Percentiles rank a stretch among this genome's conserved stretches.
Evolutionary conservation across 495 filamentous ascomycete species (phyloP).

Genomic region (Parathielavia appendiculata): DNA sequence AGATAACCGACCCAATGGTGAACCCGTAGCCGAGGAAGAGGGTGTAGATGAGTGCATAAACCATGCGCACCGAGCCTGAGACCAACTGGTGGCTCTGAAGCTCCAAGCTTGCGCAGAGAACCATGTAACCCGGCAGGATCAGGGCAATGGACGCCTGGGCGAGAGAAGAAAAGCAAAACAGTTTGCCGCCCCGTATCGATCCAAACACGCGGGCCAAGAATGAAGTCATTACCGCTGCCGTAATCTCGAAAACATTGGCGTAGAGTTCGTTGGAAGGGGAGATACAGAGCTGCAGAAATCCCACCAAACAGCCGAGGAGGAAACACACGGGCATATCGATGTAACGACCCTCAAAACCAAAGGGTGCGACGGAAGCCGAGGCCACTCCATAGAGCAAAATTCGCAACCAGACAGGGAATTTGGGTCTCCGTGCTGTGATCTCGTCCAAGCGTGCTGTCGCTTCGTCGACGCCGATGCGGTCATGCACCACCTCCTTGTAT

Average conservation of each 20-base stretch:
- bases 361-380: slow-evolving; percentile 73
- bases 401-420: slow-evolving; percentile 64
- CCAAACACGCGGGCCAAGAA: slow-evolving; percentile 86
- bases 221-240: slow-evolving; percentile 79
- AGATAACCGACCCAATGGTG: slow-evolving; percentile 86
- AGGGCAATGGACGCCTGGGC: slow-evolving; percentile 88
- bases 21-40: slow-evolving; percentile 96
- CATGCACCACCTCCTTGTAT: slow-evolving; percentile 92
- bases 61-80: slow-evolving; percentile 88
- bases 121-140: slow-evolving; percentile 73
- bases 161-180: slow-evolving; percentile 91
- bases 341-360: slow-evolving; percentile 80
- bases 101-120: slow-evolving; percentile 74
- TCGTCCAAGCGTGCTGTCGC: slow-evolving; percentile 66
- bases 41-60: slow-evolving; percentile 93
- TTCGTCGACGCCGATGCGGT: slow-evolving; percentile 78
- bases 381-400: slow-evolving; percentile 82
- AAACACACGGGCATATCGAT: slow-evolving; percentile 89
- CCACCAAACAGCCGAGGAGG: slow-evolving; percentile 76
- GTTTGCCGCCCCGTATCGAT: slow-evolving; percentile 60
- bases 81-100: slow-evolving; percentile 82
- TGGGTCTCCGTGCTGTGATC: slow-evolving; percentile 56
- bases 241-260: slow-evolving; percentile 88
- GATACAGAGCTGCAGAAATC: slow-evolving; percentile 73
- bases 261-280: slow-evolving; percentile 75